A percentile compares a stretch with the other conserved stretches of the same genome.
Conservation (phyloP, 2,329 filamentous ascomycete species). For the Alternaria burnsii region DNA sequence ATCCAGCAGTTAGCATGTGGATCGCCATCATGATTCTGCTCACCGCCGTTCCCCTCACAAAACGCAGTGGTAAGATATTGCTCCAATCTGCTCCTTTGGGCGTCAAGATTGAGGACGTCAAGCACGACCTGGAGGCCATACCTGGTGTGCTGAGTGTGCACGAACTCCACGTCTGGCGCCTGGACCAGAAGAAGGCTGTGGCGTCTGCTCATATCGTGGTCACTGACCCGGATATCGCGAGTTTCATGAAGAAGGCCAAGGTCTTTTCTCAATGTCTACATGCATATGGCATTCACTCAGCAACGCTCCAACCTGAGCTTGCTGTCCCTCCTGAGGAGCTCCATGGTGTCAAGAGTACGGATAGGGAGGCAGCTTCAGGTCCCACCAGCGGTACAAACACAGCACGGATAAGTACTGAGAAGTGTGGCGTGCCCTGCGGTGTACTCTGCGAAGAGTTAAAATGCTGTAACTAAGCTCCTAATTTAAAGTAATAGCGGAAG, state of each 20-base stretch:
- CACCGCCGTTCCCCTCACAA: conserved; percentile 69
- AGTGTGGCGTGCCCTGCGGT: conserved; percentile 64
- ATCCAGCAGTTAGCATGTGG: conserved; percentile 72
- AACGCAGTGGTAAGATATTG: conserved; percentile 70
- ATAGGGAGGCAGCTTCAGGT: conserved; percentile 4
- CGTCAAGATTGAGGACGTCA: conserved; percentile 69
- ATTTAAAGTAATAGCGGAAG: background rate
- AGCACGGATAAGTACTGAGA: conserved; percentile 40
- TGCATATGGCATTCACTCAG: conserved; percentile 76
- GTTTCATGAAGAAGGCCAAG: conserved; percentile 68
- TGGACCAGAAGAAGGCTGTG: conserved; percentile 74
- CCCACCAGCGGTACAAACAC: conserved; percentile 25
- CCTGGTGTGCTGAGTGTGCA: conserved; percentile 73
- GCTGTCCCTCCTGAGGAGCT: background rate
- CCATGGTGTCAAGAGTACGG: background rate
- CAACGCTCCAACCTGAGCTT: conserved; percentile 74
- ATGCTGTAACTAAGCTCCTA: conserved; percentile 49
- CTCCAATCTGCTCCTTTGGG: conserved; percentile 71
- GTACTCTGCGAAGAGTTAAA: conserved; percentile 61
- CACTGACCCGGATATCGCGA: conserved; percentile 62
- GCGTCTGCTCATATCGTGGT: conserved; percentile 75
- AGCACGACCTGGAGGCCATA: conserved; percentile 74
- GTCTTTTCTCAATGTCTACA: conserved; percentile 74
- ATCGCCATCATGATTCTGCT: conserved; percentile 77
- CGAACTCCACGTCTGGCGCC: conserved; percentile 77